These are phyloP conservation scores for Vigna nakashimae DNA, from an alignment of 306 rosid species.

Conservation along the genomic window DNA sequence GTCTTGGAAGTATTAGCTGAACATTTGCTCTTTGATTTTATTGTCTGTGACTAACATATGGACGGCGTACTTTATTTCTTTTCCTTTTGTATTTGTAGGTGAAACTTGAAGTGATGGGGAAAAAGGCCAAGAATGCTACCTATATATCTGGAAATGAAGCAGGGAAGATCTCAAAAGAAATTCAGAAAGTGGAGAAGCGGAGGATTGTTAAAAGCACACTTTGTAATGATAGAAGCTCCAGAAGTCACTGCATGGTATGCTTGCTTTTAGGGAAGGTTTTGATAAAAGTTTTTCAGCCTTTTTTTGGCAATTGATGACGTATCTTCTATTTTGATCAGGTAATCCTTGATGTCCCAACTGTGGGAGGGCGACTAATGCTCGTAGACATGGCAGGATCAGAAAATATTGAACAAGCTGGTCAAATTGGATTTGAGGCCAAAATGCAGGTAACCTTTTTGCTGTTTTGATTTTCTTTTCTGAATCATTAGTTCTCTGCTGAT, in stretches of 20 bases:
- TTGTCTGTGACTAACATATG: conserved; percentile 20
- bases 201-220: conserved; percentile 97
- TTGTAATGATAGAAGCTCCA: conserved; percentile 94
- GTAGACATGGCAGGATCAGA: conserved; percentile 99
- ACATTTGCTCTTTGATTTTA: not conserved
- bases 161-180: conserved; percentile 96
- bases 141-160: conserved; percentile 95
- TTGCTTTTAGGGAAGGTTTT: conserved; percentile 6
- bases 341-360: conserved; percentile 93
- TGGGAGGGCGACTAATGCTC: conserved; percentile 96
- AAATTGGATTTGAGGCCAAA: conserved; percentile 96
- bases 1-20: conserved; percentile 2
- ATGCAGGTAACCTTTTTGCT: conserved; percentile 77
- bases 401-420: conserved; percentile 99
- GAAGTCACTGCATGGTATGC: conserved; percentile 98
- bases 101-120: conserved; percentile 98
- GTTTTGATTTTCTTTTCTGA: not conserved
- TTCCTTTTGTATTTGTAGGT: conserved; percentile 58
- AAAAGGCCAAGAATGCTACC: conserved; percentile 98
- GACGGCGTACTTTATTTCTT: conserved; percentile 5
- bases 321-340: conserved; percentile 57
- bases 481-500: conserved; percentile 35
- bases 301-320: conserved; percentile 23
- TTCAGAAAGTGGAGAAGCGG: conserved; percentile 97
- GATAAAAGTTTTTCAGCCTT: not conserved